Conservation (phyloP, 202 grass and related monocot species). For the Bolboschoenoplectus hybrid region DNA sequence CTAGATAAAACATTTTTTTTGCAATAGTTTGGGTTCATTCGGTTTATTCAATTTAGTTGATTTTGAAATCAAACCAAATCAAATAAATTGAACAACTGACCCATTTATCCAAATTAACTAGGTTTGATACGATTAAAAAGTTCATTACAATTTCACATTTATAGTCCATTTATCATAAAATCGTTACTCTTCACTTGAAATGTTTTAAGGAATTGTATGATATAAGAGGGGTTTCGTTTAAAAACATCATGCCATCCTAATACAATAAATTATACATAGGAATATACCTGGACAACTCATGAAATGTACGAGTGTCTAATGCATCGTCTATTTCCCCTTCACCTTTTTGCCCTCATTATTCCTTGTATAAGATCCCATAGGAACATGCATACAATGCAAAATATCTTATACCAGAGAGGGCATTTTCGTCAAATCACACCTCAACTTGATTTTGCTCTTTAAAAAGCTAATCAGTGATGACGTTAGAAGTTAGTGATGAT, state of each 20-base stretch:
- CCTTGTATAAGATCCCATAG: background rate
- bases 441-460: constrained; percentile 16
- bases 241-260: background rate
- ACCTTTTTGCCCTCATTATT: constrained; percentile 21
- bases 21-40: no score
- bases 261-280: constrained; percentile 24
- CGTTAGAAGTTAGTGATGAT: constrained; percentile 13
- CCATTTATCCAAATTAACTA: no score
- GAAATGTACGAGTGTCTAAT: constrained; percentile 34
- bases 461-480: constrained; percentile 11
- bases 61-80: no score
- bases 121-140: background rate
- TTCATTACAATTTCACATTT: background rate
- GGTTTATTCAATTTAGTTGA: no score
- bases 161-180: background rate
- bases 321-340: constrained; percentile 14
- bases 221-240: background rate
- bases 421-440: constrained; percentile 29
- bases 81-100: no score
- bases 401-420: background rate
- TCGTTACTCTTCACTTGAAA: background rate
- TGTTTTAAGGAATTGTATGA: constrained; percentile 15
- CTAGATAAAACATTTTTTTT: no score
- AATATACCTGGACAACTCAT: constrained; percentile 43
- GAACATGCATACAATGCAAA: background rate